These are phyloP conservation scores for Westerdykella sp. DNA, from an alignment of 2,329 filamentous ascomycete genomes.

Conservation along the genomic window DNA sequence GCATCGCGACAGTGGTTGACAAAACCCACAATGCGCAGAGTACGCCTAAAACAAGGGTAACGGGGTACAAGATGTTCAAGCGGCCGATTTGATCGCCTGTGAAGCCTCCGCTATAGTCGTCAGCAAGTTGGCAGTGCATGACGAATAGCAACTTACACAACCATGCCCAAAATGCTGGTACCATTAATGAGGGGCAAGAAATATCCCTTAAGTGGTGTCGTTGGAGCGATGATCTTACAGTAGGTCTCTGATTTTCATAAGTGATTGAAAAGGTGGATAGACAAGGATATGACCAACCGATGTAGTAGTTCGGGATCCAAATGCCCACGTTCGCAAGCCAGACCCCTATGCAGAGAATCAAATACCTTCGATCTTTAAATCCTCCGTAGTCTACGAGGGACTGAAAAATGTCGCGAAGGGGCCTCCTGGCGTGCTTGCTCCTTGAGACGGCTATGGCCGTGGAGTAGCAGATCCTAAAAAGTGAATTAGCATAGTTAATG, in stretches of 20 bases:
- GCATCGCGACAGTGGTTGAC: constrained; percentile 45
- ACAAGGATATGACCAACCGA: constrained; percentile 23
- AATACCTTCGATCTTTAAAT: constrained; percentile 27
- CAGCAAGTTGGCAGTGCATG: constrained; percentile 41
- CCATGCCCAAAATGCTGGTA: constrained; percentile 50
- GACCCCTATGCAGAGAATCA: constrained; percentile 22
- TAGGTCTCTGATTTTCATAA: constrained; percentile 57
- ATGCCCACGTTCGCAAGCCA: constrained; percentile 27
- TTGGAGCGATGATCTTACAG: constrained; percentile 48
- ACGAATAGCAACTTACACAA: constrained; percentile 40
- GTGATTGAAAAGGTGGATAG: neutral
- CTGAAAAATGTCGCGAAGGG: constrained; percentile 18
- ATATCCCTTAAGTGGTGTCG: constrained; percentile 39
- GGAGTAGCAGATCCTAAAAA: constrained; percentile 45
- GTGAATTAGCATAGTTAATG: constrained; percentile 40
- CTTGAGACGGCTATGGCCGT: constrained; percentile 32
- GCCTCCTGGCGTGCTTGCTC: constrained; percentile 12
- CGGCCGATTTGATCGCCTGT: constrained; percentile 50
- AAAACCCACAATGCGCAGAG: constrained; percentile 52
- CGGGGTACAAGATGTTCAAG: constrained; percentile 49
- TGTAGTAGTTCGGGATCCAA: constrained; percentile 28
- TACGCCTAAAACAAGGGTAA: constrained; percentile 40
- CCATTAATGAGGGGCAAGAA: constrained; percentile 46
- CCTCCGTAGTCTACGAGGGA: constrained; percentile 32
- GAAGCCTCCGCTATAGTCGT: constrained; percentile 42